Evolutionary conservation across 2,329 filamentous ascomycete genomes (phyloP).

Genomic region (Fusarium sp.): DNA sequence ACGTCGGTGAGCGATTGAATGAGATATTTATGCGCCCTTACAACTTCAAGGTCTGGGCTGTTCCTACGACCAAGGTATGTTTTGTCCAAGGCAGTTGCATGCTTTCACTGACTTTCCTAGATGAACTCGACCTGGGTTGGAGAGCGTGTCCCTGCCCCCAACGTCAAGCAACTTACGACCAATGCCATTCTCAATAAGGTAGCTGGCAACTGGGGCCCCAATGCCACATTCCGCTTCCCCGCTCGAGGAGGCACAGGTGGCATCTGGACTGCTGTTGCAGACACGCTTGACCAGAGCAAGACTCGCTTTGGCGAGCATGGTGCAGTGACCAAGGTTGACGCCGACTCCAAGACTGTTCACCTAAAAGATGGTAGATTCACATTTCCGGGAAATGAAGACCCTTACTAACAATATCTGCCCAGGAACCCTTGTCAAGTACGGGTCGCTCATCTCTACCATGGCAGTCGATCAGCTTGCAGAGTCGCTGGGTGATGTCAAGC

Average conservation of each 20-base stretch:
- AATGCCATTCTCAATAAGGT: slow-evolving; percentile 97
- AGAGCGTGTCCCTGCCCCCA: slow-evolving; percentile 96
- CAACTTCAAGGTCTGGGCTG: slow-evolving; percentile 99
- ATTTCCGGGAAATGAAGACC: no score
- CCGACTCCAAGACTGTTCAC: slow-evolving; percentile 82
- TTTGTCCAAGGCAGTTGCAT: neutral
- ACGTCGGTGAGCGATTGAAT: slow-evolving; percentile 89
- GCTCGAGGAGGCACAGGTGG: slow-evolving; percentile 95
- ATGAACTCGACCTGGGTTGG: slow-evolving; percentile 99
- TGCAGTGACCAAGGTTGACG: slow-evolving; percentile 88
- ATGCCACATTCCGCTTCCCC: slow-evolving; percentile 98
- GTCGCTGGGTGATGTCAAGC: slow-evolving; percentile 88
- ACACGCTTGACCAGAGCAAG: slow-evolving; percentile 93
- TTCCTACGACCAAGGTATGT: slow-evolving; percentile 92
- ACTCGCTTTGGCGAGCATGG: slow-evolving; percentile 89
- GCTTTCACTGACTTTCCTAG: slow-evolving; percentile 60
- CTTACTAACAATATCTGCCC: no score
- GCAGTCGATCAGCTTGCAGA: slow-evolving; percentile 90
- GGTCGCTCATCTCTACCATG: slow-evolving; percentile 90
- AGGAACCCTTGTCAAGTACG: no score
- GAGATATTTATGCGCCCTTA: slow-evolving; percentile 99
- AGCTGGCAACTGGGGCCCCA: slow-evolving; percentile 97
- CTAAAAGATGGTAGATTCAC: no score
- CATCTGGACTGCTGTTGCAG: slow-evolving; percentile 98
- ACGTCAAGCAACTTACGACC: slow-evolving; percentile 92